Evolutionary conservation across 1,284 basidiomycete genomes (phyloP).

Genomic region (Marasmius tenuissimus): DNA sequence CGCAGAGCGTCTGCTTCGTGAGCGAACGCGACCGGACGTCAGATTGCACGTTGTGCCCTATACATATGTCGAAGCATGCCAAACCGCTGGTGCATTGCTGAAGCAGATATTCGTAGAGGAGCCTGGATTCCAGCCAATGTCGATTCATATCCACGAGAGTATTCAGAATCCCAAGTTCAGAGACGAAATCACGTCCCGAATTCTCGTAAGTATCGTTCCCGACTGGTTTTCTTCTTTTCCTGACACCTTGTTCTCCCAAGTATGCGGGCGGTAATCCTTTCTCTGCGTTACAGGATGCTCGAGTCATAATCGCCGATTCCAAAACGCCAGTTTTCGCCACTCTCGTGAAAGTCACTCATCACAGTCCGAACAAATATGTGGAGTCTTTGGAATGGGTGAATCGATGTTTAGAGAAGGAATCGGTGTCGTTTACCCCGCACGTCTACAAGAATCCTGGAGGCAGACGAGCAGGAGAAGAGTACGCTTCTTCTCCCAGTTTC

Average conservation of each 20-base stretch:
- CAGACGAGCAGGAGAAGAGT: slow-evolving; percentile 78
- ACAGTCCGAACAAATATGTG: slow-evolving; percentile 65
- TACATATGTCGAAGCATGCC: slow-evolving; percentile 77
- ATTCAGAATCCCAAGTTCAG: slow-evolving; percentile 74
- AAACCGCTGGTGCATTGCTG: slow-evolving; percentile 64
- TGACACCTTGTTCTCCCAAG: slow-evolving; percentile 33
- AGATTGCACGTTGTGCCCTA: slow-evolving; percentile 70
- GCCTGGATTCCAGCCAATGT: slow-evolving; percentile 47
- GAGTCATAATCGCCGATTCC: slow-evolving; percentile 75
- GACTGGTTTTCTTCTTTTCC: not conserved
- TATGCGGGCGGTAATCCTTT: slow-evolving; percentile 76
- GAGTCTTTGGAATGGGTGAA: slow-evolving; percentile 81
- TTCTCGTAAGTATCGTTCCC: slow-evolving; percentile 51
- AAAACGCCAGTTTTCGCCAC: slow-evolving; percentile 70
- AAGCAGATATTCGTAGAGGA: slow-evolving; percentile 73
- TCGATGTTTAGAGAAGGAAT: slow-evolving; percentile 68
- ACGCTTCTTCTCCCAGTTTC: slow-evolving; percentile 24
- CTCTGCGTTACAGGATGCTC: slow-evolving; percentile 62
- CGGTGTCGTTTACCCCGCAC: slow-evolving; percentile 64
- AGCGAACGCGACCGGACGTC: slow-evolving; percentile 66
- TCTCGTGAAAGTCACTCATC: slow-evolving; percentile 68
- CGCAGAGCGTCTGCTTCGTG: slow-evolving; percentile 67
- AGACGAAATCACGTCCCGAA: slow-evolving; percentile 58
- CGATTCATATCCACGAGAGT: slow-evolving; percentile 75
- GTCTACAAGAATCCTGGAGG: slow-evolving; percentile 82